Percentiles rank a stretch among this genome's conserved stretches.
Conservation (phyloP, 2,329 filamentous ascomycete genomes). For the Pyricularia pennisetigena region DNA sequence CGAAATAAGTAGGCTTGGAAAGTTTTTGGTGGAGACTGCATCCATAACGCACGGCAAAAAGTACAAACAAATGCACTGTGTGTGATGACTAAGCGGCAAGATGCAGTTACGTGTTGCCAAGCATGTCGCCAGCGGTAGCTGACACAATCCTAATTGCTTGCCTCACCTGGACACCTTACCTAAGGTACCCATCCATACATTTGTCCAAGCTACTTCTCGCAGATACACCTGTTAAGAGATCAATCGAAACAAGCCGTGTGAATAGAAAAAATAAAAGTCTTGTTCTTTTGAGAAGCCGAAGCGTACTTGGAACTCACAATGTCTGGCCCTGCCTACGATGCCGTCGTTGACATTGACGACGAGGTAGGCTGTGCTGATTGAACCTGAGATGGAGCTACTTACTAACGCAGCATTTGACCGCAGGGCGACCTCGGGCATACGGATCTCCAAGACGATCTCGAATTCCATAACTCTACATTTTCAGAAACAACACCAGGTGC, state of each 20-base stretch:
- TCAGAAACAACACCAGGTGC: conserved; percentile 44
- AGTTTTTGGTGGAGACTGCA: background rate
- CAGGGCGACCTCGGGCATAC: conserved; percentile 97
- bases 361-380: conserved; percentile 51
- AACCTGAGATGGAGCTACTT: background rate
- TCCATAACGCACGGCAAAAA: background rate
- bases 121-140: background rate
- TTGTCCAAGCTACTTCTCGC: background rate
- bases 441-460: conserved; percentile 95
- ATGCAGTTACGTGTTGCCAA: background rate
- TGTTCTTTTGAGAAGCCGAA: background rate
- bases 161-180: background rate
- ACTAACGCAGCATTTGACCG: background rate
- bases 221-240: background rate
- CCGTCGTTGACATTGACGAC: conserved; percentile 93
- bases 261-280: background rate
- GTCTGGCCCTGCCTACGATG: conserved; percentile 87
- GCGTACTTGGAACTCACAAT: conserved; percentile 34
- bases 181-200: background rate
- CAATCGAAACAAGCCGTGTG: background rate
- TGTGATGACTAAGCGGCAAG: background rate
- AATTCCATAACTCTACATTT: conserved; percentile 94
- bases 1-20: background rate
- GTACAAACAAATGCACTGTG: background rate
- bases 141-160: background rate